phyloP scores from a whole-genome alignment of 306 rosid genomes.

The Pachyrhizus erosus region DNA sequence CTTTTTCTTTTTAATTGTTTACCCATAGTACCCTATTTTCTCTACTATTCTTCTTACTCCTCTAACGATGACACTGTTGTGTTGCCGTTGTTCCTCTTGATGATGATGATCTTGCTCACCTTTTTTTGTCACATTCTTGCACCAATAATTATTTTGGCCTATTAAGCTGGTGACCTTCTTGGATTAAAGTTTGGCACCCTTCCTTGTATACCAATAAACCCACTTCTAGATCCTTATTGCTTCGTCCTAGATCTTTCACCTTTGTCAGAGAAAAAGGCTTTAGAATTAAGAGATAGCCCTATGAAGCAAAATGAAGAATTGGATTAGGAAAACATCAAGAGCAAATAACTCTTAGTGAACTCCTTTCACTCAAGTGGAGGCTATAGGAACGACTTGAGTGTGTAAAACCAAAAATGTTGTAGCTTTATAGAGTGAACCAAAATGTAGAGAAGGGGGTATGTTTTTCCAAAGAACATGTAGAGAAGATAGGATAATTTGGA shows the following conservation, averaged over 20 bases:
- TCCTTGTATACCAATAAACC: conserved; percentile 9
- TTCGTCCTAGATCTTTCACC: conserved; percentile 43
- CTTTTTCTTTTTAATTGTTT: no score
- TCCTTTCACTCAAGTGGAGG: no score
- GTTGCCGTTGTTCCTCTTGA: neutral
- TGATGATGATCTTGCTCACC: neutral
- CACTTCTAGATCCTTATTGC: neutral
- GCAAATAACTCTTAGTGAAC: no score
- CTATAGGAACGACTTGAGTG: no score
- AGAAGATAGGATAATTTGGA: no score
- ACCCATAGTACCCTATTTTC: no score
- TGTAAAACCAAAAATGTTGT: no score
- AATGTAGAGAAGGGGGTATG: no score
- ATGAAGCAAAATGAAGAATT: conserved; percentile 32
- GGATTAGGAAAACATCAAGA: conserved; percentile 6
- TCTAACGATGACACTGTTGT: neutral
- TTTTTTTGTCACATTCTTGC: conserved; percentile 7
- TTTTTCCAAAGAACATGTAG: no score
- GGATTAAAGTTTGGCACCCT: conserved; percentile 12
- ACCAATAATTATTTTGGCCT: neutral
- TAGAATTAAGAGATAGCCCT: conserved; percentile 45
- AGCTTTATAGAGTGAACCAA: no score
- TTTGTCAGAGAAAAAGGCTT: conserved; percentile 53
- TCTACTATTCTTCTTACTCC: no score
- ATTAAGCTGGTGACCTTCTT: neutral